Percentiles rank a stretch among this genome's conserved stretches.
These are phyloP conservation scores for Gossypium trilobum DNA, from an alignment of 441 rosid species.

Conservation along the genomic window DNA sequence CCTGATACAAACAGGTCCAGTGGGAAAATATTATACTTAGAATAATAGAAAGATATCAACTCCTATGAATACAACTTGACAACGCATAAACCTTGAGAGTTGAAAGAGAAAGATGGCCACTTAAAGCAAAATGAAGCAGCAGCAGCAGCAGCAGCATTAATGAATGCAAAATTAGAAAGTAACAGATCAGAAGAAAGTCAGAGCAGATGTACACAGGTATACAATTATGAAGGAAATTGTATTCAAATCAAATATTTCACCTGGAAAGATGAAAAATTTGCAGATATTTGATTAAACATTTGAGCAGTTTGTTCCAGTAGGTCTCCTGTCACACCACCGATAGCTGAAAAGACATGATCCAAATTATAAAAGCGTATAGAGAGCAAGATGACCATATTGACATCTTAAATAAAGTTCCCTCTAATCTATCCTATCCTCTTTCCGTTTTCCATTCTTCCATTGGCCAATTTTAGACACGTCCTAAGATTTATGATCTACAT, in stretches of 20 bases:
- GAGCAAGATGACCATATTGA: not conserved
- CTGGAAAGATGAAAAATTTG: constrained; percentile 69
- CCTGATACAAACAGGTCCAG: not conserved
- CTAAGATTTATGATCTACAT: not conserved
- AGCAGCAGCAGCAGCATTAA: not conserved
- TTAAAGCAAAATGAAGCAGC: not conserved
- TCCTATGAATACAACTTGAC: not conserved
- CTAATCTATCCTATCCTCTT: not conserved
- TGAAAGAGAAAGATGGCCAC: not conserved
- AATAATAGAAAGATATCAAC: not conserved
- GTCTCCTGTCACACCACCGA: constrained; percentile 71
- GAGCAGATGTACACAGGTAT: not conserved
- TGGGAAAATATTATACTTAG: not conserved
- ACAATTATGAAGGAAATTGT: not conserved
- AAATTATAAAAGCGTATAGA: not conserved
- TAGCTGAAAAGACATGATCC: constrained; percentile 35
- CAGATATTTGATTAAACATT: constrained; percentile 59
- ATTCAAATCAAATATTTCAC: constrained; percentile 26
- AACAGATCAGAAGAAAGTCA: not conserved
- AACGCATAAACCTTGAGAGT: not conserved
- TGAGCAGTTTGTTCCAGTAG: constrained; percentile 78
- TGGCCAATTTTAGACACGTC: not conserved
- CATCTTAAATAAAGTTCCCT: not conserved
- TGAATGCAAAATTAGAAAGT: not conserved
- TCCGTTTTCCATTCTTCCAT: not conserved